Base-by-base conservation (phyloP, 2,329 filamentous ascomycete genomes). In the Domatiomyces catenatus region DNA sequence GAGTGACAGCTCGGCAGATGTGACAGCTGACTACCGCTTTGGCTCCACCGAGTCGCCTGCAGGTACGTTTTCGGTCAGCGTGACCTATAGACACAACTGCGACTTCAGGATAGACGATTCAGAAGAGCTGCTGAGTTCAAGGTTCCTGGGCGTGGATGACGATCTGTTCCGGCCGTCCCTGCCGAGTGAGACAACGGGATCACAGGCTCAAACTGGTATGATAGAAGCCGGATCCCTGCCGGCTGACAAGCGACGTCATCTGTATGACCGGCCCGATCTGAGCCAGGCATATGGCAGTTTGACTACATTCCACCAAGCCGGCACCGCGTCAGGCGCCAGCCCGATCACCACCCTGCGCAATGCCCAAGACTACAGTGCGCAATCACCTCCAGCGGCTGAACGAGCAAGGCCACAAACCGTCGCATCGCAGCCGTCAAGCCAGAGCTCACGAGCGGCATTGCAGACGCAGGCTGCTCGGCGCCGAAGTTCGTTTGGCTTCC, bases 21-120 rank as follows among this genome's bases (percentile, higher is more conserved):
- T 83, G 47, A 81, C 83, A 26, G 86, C 84, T 18, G 80, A 82
- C 50, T 90, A 88, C 66, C 75, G 79, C 56, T 90, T 96, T 68
- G 84, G 84, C 17, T 80, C 87, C 49, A 81, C 92, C 17, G 86
- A 94, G 52, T 86, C 90, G 26, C 88, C 89, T 8, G 84, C 87
- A 24, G 92, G 92, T 22, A 81, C 84, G 4, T 79, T 98, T 59
- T 83, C 81, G 51, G 82, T 90, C 48, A 79, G 83, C 39, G 86
- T 94, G 26, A 80, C 81, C 8, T 94, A 94, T 67, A 83, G 92
- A 55, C 85, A 80, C 52, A 87, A 92, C 62, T 94, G 86, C 69
- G 87, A 84, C 61, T 95, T 98, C 66, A 81, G 84, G 45, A 80
- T 96, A 42, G 90, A 94, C 60, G 87, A 95, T 66, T 84, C 88